Base-by-base conservation (phyloP, 805 yeast species). In the Cyberlindnera meyerae region DNA sequence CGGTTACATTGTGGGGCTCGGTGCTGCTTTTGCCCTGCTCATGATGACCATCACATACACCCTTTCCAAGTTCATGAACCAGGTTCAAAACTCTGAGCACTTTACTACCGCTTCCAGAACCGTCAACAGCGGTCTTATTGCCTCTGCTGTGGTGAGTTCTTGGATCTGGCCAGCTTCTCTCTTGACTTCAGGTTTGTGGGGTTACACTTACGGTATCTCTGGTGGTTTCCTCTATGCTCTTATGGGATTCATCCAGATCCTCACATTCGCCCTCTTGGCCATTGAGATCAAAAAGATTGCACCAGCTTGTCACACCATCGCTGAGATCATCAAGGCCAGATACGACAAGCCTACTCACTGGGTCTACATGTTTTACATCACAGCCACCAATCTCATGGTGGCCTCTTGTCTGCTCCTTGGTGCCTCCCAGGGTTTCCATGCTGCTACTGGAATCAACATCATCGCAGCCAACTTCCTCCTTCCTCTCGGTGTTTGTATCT, bases 131-230 rank as follows among this genome's bases (percentile, higher is more conserved):
- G 75, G 75, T 13, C 48, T 71, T 12, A 65, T 68, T 17, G 60
- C 69, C 4, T 62, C 71, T 1, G 65, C 71, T 11, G 65, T 64
- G 4, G 71, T 69, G 9, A 33, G 67, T 9, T 61, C 71, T 1
- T 71, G 76, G 75, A 65, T 70, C 18, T 68, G 73, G 70, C 66
- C 70, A 6, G 65, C 67, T 29, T 68, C 65, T 20, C 53, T 62
- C 30, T 54, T 61, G 29, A 49, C 60, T 8, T 61, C 70, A 4
- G 59, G 66, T 2, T 52, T 62, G 4, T 58, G 68, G 68, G 52
- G 63, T 27, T 71, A 70, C 43, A 33, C 50, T 5, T 59, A 65
- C 45, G 75, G 75, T 18, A 50, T 71, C n/a, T 56, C 55, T 44
- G 71, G 68, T 24, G 61, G 65, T 0, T 63, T 54, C 34, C 45